Evolutionary conservation across 2,329 filamentous ascomycete genomes (phyloP).

Genomic region (Cytospora schulzeri): DNA sequence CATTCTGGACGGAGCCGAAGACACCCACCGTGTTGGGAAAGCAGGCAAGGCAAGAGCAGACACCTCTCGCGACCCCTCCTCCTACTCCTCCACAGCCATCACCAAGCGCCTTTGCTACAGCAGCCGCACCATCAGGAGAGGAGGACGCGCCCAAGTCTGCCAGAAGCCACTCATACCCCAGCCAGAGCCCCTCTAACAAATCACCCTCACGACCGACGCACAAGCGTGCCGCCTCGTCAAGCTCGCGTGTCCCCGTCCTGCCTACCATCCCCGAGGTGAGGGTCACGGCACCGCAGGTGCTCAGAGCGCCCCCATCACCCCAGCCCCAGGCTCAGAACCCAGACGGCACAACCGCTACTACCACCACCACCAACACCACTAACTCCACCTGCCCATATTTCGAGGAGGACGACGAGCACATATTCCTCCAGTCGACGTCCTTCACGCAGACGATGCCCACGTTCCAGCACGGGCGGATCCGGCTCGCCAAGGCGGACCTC

Average conservation of each 20-base stretch:
- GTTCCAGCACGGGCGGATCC: slow-evolving; percentile 59
- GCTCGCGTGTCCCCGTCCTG: slow-evolving; percentile 34
- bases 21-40: slow-evolving; percentile 20
- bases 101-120: not conserved
- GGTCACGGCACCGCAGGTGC: slow-evolving; percentile 32
- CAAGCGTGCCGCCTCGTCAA: slow-evolving; percentile 29
- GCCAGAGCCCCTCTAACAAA: not conserved
- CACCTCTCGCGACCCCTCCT: slow-evolving; percentile 24
- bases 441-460: slow-evolving; percentile 52
- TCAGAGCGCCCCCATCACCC: not conserved
- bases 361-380: slow-evolving; percentile 31
- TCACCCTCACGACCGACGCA: slow-evolving; percentile 14
- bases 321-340: not conserved
- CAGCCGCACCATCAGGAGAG: not conserved
- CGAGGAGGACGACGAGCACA: slow-evolving; percentile 42
- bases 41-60: slow-evolving; percentile 22
- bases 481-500: slow-evolving; percentile 50
- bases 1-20: slow-evolving; percentile 13
- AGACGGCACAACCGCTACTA: not conserved
- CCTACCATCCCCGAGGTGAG: slow-evolving; percentile 47
- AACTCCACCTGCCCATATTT: slow-evolving; percentile 17
- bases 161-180: slow-evolving; percentile 6
- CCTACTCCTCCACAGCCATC: slow-evolving; percentile 15
- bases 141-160: slow-evolving; percentile 15
- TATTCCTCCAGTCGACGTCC: slow-evolving; percentile 52